Base-by-base conservation (phyloP, 768 basidiomycete genomes). In the Leccinum truebloodii region DNA sequence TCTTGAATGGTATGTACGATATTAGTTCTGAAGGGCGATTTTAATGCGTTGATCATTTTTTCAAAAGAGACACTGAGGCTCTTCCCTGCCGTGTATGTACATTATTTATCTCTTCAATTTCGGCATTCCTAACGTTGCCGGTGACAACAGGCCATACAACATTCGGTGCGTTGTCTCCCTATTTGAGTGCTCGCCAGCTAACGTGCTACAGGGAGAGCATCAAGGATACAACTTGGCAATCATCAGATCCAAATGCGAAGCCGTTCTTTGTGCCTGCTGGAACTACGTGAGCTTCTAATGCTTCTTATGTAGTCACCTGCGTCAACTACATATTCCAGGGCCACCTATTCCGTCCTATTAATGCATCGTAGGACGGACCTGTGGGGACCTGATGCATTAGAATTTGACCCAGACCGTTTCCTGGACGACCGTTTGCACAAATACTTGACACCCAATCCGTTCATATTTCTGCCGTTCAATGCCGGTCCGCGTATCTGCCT, bases 391-490 rank as follows among this genome's bases (percentile, higher is more conserved):
- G 77, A 78, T 39, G 72, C 72, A 13, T 57, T 67, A 20, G 64
- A 67, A 24, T 79, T 79, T 53, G 78, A 80, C 44, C 78, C 79
- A 2, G 75, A 79, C 49, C 71, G 78, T 13, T 79, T 78, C 71
- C 66, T 79, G 12, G 78, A 79, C 35, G 70, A 69, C 12, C 66
- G 79, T 24, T 58, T 78, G 24, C 66, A 49, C 39, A 72, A 67
- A 60, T 73, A 77, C 58, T 63, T 80, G 10, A 71, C 63, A 8
- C 71, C 77, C 1, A 80, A 79, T 50, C 78, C 78, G 0, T 80
- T 67, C 60, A 76, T 77, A 59, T 80, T 80, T 60, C 62, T 79
- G 18, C 79, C 78, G 1, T 79, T 79, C 56, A 79, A 79, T 34
- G 77, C 78, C 0, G 77, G 79, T 5, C 78, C 77, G 16, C 65